These are phyloP conservation scores for Typha latifolia DNA, from an alignment of 176 grass and related monocot species.

Conservation along the genomic window DNA sequence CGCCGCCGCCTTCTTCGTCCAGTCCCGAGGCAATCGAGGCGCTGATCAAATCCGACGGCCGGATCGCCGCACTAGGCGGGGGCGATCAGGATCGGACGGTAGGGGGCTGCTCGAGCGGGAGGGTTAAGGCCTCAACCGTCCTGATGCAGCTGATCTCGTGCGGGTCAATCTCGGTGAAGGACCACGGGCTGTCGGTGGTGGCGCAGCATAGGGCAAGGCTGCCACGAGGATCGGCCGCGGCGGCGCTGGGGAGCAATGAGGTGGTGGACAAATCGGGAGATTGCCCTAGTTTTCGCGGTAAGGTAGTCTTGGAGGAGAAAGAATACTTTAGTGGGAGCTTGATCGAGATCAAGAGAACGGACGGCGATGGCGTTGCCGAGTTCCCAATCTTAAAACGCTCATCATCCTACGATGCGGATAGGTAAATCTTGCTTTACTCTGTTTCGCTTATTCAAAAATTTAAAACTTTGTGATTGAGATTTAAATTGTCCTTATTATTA, in stretches of 20 bases:
- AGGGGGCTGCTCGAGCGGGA: background rate
- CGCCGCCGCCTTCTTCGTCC: slow-evolving; percentile 54
- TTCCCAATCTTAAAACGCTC: slow-evolving; percentile 43
- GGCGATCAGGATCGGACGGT: background rate
- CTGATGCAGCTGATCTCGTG: slow-evolving; percentile 91
- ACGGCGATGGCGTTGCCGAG: slow-evolving; percentile 20
- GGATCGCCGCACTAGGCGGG: slow-evolving; percentile 16
- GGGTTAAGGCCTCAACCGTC: slow-evolving; percentile 47
- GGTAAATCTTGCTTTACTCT: slow-evolving; percentile 22
- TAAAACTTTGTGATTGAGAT: too few relatives aligned
- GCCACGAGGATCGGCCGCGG: slow-evolving; percentile 13
- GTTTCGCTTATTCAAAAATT: background rate
- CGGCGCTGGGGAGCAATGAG: background rate
- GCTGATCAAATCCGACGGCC: slow-evolving; percentile 50
- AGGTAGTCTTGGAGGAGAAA: slow-evolving; percentile 44
- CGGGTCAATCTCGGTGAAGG: slow-evolving; percentile 53
- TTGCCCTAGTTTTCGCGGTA: slow-evolving; percentile 5
- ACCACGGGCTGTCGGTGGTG: slow-evolving; percentile 23
- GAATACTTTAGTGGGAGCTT: slow-evolving; percentile 79
- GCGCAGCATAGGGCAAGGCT: slow-evolving; percentile 23
- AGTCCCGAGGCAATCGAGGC: slow-evolving; percentile 75
- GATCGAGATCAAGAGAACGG: slow-evolving; percentile 39
- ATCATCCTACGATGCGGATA: slow-evolving; percentile 66
- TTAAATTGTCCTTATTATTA: too few relatives aligned
- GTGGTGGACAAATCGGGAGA: background rate